Percentiles rank a stretch among this genome's conserved stretches.
Conservation (phyloP, 1,139 yeast species). For the Sugiyamaella castrensis region DNA sequence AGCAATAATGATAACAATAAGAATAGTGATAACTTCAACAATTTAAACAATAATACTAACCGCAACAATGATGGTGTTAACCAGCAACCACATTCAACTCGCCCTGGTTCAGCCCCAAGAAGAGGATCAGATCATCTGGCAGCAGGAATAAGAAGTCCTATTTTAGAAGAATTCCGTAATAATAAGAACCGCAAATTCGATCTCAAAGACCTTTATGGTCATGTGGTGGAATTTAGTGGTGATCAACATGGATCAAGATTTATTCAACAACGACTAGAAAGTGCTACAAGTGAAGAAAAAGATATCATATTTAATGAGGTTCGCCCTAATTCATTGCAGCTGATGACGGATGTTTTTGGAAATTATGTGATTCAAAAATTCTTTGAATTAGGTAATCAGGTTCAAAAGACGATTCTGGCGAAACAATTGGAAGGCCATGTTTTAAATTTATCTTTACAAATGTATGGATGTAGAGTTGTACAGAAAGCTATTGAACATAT, state of each 20-base stretch:
- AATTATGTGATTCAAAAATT: constrained; percentile 95
- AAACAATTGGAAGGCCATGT: constrained; percentile 76
- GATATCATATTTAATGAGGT: constrained; percentile 84
- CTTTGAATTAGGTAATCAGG: constrained; percentile 74
- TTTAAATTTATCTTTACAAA: constrained; percentile 75
- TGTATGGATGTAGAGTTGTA: constrained; percentile 97
- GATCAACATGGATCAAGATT: constrained; percentile 98
- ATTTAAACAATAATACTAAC: no score
- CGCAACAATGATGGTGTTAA: neutral
- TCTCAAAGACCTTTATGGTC: constrained; percentile 76
- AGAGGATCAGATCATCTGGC: constrained; percentile 5
- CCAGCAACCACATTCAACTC: neutral
- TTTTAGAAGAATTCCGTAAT: constrained; percentile 81
- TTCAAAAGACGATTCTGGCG: constrained; percentile 69
- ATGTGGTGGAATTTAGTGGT: constrained; percentile 86
- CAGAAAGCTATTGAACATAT: constrained; percentile 88
- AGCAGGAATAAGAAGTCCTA: constrained; percentile 41
- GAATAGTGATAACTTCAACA: no score
- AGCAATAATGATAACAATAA: neutral
- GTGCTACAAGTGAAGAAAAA: constrained; percentile 64
- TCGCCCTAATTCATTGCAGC: constrained; percentile 65
- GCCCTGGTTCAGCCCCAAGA: neutral
- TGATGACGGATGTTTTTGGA: constrained; percentile 97
- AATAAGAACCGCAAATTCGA: constrained; percentile 58
- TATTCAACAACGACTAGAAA: constrained; percentile 81